These are phyloP conservation scores for Penicillium sp. DNA, from an alignment of 2,329 filamentous ascomycete species.

Conservation along the genomic window DNA sequence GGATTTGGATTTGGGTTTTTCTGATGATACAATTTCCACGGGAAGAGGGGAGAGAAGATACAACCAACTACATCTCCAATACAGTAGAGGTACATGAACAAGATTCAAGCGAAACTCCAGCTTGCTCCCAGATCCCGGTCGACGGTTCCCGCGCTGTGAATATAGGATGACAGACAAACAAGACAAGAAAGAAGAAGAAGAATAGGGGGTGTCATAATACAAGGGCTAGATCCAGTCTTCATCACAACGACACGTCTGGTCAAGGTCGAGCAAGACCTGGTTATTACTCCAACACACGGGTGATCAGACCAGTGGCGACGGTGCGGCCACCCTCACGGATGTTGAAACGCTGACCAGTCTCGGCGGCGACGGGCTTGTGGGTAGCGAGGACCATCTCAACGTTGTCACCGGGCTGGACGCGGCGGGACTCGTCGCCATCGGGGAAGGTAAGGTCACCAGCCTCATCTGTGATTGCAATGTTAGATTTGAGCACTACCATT, in stretches of 20 bases:
- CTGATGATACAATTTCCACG: constrained; percentile 26
- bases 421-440: constrained; percentile 74
- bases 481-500: neutral
- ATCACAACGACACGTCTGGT: neutral
- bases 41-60: constrained; percentile 34
- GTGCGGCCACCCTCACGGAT: constrained; percentile 94
- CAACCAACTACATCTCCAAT: constrained; percentile 33
- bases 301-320: constrained; percentile 80
- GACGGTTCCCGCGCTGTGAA: constrained; percentile 39
- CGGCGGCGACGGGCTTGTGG: constrained; percentile 81
- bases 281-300: constrained; percentile 63
- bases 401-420: constrained; percentile 98
- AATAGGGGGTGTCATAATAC: constrained; percentile 36
- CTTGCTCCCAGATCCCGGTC: constrained; percentile 33
- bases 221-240: constrained; percentile 24
- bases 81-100: constrained; percentile 39
- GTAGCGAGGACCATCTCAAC: constrained; percentile 93
- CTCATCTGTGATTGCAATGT: constrained; percentile 47
- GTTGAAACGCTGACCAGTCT: constrained; percentile 95
- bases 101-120: constrained; percentile 39
- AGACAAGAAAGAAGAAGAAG: constrained; percentile 32
- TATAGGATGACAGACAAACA: constrained; percentile 31
- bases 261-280: constrained; percentile 12
- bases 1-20: constrained; percentile 4
- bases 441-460: constrained; percentile 80